Evolutionary conservation across 192 early-diverging fungal species (phyloP), one percentile per base, ranked within the genome.

Genomic region (Podila verticillata): DNA sequence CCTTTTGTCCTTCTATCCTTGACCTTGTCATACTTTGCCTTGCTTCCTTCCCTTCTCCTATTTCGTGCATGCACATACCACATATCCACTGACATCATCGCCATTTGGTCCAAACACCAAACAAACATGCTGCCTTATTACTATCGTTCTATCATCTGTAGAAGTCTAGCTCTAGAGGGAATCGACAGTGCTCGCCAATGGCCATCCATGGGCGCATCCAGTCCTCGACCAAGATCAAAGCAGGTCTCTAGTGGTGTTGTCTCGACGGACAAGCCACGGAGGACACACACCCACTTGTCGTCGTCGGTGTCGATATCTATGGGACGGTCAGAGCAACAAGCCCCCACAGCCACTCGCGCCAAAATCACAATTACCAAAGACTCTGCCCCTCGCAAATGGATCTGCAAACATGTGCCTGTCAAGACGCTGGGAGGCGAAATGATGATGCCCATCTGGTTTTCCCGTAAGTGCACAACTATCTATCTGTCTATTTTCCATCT

Each of bases 361-460:
- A 79, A 67, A 39, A 68, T 71, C 2, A 44, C 75, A 1, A 79
- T 79, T 36, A 79, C 75, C 28, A 79, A 79, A 60, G 75, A 79
- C 19, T 79, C 75, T 24, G 48, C 60, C 1, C 75, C 75, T 9
- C 68, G 75, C 20, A 79, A 79, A 36, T 79, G 75, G 75, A 79
- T 79, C 47, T 79, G 75, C 26, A 70, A 58, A 48, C 68, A 70
- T 26, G 69, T 79, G 8, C 69, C 69, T n/a, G 68, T 79, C 64
- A 70, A 70, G 69, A 79, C 75, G 0, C 69, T 79, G 7, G 75
- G 75, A 32, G 75, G 75, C 1, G 75, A 79, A 65, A 79, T 79
- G 75, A 70, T 79, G 68, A 66, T 72, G 69, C 75, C 75, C 10
- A 56, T 79, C 22, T 79, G 75, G 75, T 71, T 79, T 34, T 67